These are phyloP conservation scores for Parachaetomium inaequale DNA, from an alignment of 495 filamentous ascomycete genomes.

Conservation along the genomic window DNA sequence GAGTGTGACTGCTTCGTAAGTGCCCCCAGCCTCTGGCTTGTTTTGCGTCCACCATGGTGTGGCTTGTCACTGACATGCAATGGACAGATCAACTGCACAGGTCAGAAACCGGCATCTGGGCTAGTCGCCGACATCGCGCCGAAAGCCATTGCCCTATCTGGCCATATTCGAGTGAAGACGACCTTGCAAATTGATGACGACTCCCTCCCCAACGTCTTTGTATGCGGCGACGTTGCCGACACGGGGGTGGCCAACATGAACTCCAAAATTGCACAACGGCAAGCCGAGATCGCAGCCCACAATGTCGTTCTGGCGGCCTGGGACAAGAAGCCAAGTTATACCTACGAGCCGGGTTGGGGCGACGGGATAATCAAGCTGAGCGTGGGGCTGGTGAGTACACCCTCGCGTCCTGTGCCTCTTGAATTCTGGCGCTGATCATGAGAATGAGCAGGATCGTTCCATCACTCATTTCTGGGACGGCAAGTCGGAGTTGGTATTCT, in stretches of 20 bases:
- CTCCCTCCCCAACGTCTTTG: slow-evolving; percentile 28
- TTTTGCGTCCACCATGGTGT: not conserved
- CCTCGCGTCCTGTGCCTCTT: not conserved
- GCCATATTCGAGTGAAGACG: slow-evolving; percentile 32
- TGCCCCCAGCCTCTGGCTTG: not conserved
- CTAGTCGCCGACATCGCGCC: slow-evolving; percentile 25
- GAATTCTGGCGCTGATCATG: not conserved
- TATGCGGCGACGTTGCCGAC: slow-evolving; percentile 32
- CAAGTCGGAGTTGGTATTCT: slow-evolving; percentile 25
- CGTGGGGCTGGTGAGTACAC: slow-evolving; percentile 25
- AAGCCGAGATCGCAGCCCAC: slow-evolving; percentile 30
- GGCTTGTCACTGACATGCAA: not conserved
- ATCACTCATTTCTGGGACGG: slow-evolving; percentile 32
- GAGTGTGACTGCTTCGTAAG: slow-evolving; percentile 33
- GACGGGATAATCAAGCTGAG: slow-evolving; percentile 33
- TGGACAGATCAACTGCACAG: slow-evolving; percentile 33
- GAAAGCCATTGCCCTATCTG: slow-evolving; percentile 20
- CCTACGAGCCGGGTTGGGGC: slow-evolving; percentile 21
- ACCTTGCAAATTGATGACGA: slow-evolving; percentile 32
- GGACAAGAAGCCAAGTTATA: slow-evolving; percentile 20
- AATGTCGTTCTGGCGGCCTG: slow-evolving; percentile 24
- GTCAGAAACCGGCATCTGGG: slow-evolving; percentile 25
- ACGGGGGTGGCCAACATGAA: slow-evolving; percentile 27
- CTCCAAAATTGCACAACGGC: slow-evolving; percentile 25
- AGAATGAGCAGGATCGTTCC: slow-evolving; percentile 19